Conservation (phyloP, 2,329 filamentous ascomycete genomes). For the Monosporascus sp. region DNA sequence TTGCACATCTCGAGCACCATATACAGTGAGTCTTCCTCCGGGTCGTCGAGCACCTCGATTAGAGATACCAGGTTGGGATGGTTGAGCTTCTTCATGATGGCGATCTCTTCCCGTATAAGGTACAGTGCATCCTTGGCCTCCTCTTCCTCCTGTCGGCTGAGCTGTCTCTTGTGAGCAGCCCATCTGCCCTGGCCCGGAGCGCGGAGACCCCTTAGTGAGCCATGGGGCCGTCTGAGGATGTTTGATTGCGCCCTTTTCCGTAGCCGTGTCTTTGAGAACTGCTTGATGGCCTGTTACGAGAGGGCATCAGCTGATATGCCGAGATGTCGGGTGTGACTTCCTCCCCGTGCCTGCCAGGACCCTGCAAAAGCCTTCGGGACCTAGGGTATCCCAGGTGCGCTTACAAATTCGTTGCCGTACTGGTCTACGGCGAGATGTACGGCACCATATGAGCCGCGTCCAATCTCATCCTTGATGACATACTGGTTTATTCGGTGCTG, state of each 20-base stretch:
- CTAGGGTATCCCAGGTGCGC: conserved; percentile 22
- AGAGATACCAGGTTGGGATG: conserved; percentile 91
- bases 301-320: conserved; percentile 13
- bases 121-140: conserved; percentile 69
- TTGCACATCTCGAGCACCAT: conserved; percentile 99
- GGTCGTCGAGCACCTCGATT: conserved; percentile 92
- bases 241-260: conserved; percentile 88
- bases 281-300: conserved; percentile 74
- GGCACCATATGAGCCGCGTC: conserved; percentile 90
- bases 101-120: conserved; percentile 91
- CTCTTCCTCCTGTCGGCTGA: conserved; percentile 41
- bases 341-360: background rate
- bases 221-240: conserved; percentile 55
- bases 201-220: conserved; percentile 36
- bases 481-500: conserved; percentile 95
- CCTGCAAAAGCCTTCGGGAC: background rate
- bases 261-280: conserved; percentile 90
- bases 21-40: conserved; percentile 90
- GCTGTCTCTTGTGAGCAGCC: conserved; percentile 22
- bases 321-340: background rate
- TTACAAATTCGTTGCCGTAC: conserved; percentile 87
- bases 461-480: conserved; percentile 88
- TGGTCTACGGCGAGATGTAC: conserved; percentile 89
- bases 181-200: conserved; percentile 23
- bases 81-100: conserved; percentile 98